Conservation (phyloP, 495 filamentous ascomycete genomes). For the Neurospora sp. region DNA sequence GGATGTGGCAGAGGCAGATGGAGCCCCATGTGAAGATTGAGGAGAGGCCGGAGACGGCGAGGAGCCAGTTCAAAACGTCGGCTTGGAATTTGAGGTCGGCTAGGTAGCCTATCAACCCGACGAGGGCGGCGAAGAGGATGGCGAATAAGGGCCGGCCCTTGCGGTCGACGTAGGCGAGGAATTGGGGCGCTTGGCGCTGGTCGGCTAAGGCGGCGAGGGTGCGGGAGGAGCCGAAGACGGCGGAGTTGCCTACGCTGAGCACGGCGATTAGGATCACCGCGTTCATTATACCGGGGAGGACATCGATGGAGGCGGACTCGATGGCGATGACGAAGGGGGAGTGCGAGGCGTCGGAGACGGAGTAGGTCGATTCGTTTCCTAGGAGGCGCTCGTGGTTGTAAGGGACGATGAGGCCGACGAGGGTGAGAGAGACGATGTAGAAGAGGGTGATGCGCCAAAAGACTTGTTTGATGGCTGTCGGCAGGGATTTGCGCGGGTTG, state of each 20-base stretch:
- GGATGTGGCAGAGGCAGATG: conserved; percentile 82
- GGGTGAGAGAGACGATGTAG: conserved; percentile 64
- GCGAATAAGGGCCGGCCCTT: conserved; percentile 69
- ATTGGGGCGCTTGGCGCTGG: conserved; percentile 67
- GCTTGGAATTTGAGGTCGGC: conserved; percentile 55
- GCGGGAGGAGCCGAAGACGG: conserved; percentile 78
- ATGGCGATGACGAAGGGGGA: conserved; percentile 91
- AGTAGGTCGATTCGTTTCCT: conserved; percentile 19
- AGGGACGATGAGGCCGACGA: conserved; percentile 67
- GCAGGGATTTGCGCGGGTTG: conserved; percentile 79
- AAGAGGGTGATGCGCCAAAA: conserved; percentile 93
- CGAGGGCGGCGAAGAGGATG: conserved; percentile 53
- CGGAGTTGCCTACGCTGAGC: conserved; percentile 76
- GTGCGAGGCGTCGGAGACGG: conserved; percentile 54
- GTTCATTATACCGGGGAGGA: conserved; percentile 78
- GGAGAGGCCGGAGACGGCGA: conserved; percentile 79
- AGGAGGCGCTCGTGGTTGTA: conserved; percentile 55
- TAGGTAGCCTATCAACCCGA: conserved; percentile 74
- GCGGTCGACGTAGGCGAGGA: conserved; percentile 75
- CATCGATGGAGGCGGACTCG: conserved; percentile 63
- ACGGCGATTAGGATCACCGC: conserved; percentile 83
- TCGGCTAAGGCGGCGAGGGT: conserved; percentile 81
- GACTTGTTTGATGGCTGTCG: conserved; percentile 82
- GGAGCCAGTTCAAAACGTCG: conserved; percentile 74
- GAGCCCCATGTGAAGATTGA: conserved; percentile 91